Percentiles rank a stretch among this genome's conserved stretches.
phyloP scores from a whole-genome alignment of 1,284 basidiomycete genomes.

The Coniophora puteana region DNA sequence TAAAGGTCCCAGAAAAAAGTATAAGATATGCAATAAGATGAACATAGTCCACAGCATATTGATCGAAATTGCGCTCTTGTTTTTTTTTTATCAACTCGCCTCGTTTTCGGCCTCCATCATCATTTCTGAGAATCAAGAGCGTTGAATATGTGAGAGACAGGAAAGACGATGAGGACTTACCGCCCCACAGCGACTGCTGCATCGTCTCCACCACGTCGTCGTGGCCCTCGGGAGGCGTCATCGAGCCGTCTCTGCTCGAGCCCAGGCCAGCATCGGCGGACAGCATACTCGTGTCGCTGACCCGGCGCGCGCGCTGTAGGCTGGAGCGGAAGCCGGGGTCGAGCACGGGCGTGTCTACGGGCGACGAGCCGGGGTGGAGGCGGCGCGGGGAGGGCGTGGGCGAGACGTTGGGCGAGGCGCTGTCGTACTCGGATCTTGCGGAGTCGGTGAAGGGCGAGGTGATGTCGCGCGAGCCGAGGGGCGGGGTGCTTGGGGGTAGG shows the following conservation, averaged over 20 bases:
- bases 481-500: constrained; percentile 44
- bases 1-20: too few species aligned
- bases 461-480: constrained; percentile 47
- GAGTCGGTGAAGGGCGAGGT: constrained; percentile 40
- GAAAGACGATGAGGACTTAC: constrained; percentile 32
- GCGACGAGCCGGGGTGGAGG: constrained; percentile 10
- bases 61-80: too few species aligned
- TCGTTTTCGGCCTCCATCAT: constrained; percentile 20
- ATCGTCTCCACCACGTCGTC: constrained; percentile 54
- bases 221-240: constrained; percentile 51
- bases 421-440: constrained; percentile 37
- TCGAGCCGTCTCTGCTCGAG: constrained; percentile 42
- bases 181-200: constrained; percentile 68
- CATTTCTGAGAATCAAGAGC: constrained; percentile 11
- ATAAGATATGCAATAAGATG: too few species aligned
- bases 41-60: too few species aligned
- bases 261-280: constrained; percentile 50
- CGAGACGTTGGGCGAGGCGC: constrained; percentile 21
- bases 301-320: constrained; percentile 51
- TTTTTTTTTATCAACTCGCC: too few species aligned
- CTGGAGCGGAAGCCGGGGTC: constrained; percentile 39
- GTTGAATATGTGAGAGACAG: not conserved
- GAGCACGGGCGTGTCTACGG: constrained; percentile 18
- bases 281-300: constrained; percentile 58
- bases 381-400: constrained; percentile 4